Evolutionary conservation across 2,329 filamentous ascomycete genomes (phyloP), one percentile per base, ranked within the genome.

Genomic region (Plectosphaerella plurivora): DNA sequence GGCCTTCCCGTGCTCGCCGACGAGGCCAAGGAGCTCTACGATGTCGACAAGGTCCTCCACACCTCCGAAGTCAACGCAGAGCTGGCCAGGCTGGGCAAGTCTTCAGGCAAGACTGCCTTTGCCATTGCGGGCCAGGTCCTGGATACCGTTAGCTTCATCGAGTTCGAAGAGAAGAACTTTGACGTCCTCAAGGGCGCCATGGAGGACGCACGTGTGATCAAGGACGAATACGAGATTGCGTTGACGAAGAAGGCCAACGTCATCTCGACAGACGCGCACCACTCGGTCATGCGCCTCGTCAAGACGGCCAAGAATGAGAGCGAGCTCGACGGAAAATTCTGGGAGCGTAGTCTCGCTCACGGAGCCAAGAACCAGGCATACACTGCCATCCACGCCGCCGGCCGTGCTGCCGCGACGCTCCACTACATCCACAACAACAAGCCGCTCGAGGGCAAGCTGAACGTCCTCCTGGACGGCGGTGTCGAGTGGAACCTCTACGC

Each of bases 351-450:
- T 66, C 82, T 94, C 54, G 80, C 85, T 49, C 78, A 86, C 55
- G 89, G 88, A 22, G 87, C 88, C 50, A 87, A 85, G 65, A 84
- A 94, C 61, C 91, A 95, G 75, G 87, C 93, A 1, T 97, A 97
- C 70, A 83, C 88, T 59, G 86, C 87, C 55, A 97, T 97, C 62
- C 84, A 94, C 16, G 93, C 91, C 1, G 82, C 83, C 35, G 93
- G 93, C 11, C 79, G 84, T 5, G 86, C 89, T 15, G 92, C 88
- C 1, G 89, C 91, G 5, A 94, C 90, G 2, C 78, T 97, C 35
- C 93, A 97, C 72, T 97, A 97, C 62, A 83, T 91, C 22, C 82
- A 87, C 63, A 96, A 96, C 67, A 77, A 91, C 57, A 78, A 86
- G 63, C 77, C 84, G 0, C 72, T 93, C 36, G 71, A 73, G 1